Evolutionary conservation across 78 protist genomes (phyloP), one percentile per base, ranked within the genome.

Genomic region (Dictyostelium purpureum): DNA sequence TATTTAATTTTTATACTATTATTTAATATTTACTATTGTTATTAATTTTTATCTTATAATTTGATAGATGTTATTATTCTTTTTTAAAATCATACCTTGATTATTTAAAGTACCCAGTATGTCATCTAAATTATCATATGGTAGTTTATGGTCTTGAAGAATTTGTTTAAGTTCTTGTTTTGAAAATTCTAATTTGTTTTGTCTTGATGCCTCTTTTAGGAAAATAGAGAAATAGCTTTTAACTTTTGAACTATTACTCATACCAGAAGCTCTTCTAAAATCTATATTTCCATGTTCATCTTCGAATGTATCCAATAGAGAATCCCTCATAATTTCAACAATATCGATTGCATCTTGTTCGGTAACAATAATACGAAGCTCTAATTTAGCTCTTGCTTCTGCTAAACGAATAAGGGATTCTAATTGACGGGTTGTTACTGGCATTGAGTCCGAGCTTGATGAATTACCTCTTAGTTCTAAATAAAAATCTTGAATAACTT

Each of bases 381-480:
- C 99, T 0, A 96, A 35, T 57, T 97, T 96, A 0, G 99, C 99
- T 2, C 99, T 61, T 3, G 99, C 99, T 66, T 99, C 99, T 0
- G 99, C 85, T 59, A 99, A 43, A 4, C 99, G 90, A 6, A 98
- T 96, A 52, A 99, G 89, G 65, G 99, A 95, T 57, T 99, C 99
- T 10, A 99, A 96, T 89, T 99, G 99, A n/a, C 99, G 80, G 2
- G 99, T 97, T 18, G 99, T 99, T 28, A 99, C 82, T 7, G 99
- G 99, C 19, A 88, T 87, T 5, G 74, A 38, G 57, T 77, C 85
- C 6, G 79, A 59, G 1, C 56, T 45, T 14, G 56, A 12, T 11
- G 77, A 54, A 18, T 71, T 63, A 2, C 16, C 18, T 54, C 96
- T 35, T 28, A 94, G 67, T 38, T 75, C 40, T 4, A 99, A 33